Base-by-base conservation (phyloP, 2,329 filamentous ascomycete species). In the Neofusicoccum kwambonambiense region DNA sequence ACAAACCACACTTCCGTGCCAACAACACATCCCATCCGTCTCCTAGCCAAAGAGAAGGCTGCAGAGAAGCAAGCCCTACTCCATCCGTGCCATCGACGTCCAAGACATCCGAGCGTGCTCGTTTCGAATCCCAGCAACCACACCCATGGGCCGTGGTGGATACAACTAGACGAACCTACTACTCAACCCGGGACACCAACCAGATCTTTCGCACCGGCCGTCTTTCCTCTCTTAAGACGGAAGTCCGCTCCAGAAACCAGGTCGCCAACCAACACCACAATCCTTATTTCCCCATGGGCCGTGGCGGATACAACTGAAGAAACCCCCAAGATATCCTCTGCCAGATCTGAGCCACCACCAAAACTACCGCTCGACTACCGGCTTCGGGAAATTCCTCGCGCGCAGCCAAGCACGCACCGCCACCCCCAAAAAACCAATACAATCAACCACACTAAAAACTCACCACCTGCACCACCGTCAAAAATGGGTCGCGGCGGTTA, bases 281-380 rank as follows among this genome's bases (percentile, higher is more conserved):
- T 67, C 68, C 51, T 31, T 31, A 31, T 7, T 31, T 31, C 27
- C 27, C 27, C 27, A 52, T 75, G 73, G 73, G 74, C 44, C 74
- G 74, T 56, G 74, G 74, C 66, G 74, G 74, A 64, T 76, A 76
- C 70, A 76, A 71, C 69, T 68, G 68, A 19, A 44, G 47, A 1
- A 12, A 13, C 44, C 63, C 39, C 31, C 37, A 22, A 45, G 6
- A 31, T 2, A 31, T 5, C 6, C 27, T 17, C 15, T 11, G 9
- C 12, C 17, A 27, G 22, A 19, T 47, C 42, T 9, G 37, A 39
- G 9, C 37, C 37, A 11, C 13, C 37, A 15, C 37, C 9, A 11
- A 11, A 39, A 12, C 37, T 39, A 11, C 37, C 13, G 9, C 13
- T 39, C 8, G 37, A 39, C 37, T 15, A 39, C 37, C 37, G 37